These are phyloP conservation scores for Hypoxylon fuscum DNA, from an alignment of 495 filamentous ascomycete genomes.

Conservation along the genomic window DNA sequence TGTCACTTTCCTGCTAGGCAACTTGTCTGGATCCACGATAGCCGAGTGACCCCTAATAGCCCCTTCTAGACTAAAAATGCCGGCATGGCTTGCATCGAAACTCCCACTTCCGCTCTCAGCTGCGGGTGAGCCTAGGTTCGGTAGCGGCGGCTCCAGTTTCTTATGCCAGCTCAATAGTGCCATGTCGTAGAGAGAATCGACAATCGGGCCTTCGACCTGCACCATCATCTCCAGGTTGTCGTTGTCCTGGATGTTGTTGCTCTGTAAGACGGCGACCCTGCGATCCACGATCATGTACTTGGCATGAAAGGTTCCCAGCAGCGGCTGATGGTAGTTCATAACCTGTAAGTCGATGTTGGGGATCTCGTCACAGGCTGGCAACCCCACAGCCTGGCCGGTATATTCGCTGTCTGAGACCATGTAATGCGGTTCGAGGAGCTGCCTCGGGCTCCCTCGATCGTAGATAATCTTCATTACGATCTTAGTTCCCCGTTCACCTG, in stretches of 20 bases:
- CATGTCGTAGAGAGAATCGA: constrained; percentile 77
- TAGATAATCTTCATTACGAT: constrained; percentile 79
- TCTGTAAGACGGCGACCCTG: constrained; percentile 70
- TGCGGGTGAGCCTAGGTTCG: constrained; percentile 63
- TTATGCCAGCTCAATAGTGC: constrained; percentile 77
- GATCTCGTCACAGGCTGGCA: constrained; percentile 70
- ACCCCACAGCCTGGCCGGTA: constrained; percentile 61
- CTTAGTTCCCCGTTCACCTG: constrained; percentile 64
- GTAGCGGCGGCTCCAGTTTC: constrained; percentile 67
- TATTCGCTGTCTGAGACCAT: constrained; percentile 66
- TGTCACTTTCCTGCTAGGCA: constrained; percentile 27
- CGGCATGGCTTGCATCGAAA: constrained; percentile 34
- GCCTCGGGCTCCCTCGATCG: constrained; percentile 72
- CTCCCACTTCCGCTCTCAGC: constrained; percentile 33
- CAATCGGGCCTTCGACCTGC: constrained; percentile 79
- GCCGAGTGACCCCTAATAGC: constrained; percentile 40
- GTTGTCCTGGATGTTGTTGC: constrained; percentile 82
- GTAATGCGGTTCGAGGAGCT: constrained; percentile 70
- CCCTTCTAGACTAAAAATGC: constrained; percentile 37
- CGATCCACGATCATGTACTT: constrained; percentile 83
- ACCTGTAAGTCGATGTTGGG: constrained; percentile 77
- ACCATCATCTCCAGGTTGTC: constrained; percentile 83
- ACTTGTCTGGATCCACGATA: constrained; percentile 39
- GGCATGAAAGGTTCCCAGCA: constrained; percentile 78
- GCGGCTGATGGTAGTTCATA: constrained; percentile 75